These are phyloP conservation scores for Pouteria campechiana DNA, from an alignment of 179 eudicot species.

Conservation along the genomic window DNA sequence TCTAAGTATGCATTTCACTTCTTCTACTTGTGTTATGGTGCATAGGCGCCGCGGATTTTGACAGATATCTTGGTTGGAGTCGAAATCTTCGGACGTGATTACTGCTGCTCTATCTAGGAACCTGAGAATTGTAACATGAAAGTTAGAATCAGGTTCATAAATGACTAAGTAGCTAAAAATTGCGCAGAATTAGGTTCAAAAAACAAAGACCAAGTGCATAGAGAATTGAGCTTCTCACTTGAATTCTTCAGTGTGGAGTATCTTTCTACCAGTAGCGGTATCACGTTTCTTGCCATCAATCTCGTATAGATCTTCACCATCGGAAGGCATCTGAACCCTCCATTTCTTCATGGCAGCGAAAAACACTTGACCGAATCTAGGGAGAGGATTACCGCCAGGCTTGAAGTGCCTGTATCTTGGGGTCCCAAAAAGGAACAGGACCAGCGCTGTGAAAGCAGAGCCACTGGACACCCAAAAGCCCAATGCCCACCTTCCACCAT, in stretches of 20 bases:
- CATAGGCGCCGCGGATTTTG: constrained; percentile 51
- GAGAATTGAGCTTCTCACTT: constrained; percentile 22
- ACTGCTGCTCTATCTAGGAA: constrained; percentile 68
- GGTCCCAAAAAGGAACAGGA: constrained; percentile 32
- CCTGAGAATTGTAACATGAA: constrained; percentile 11
- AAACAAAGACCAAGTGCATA: no score
- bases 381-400: constrained; percentile 35
- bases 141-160: background rate
- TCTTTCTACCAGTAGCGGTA: constrained; percentile 25
- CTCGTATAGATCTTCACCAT: constrained; percentile 20
- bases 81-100: constrained; percentile 18
- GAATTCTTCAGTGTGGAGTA: constrained; percentile 54
- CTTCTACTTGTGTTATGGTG: constrained; percentile 67
- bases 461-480: constrained; percentile 47
- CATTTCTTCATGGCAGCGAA: constrained; percentile 32
- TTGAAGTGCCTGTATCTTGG: constrained; percentile 35
- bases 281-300: constrained; percentile 24
- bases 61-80: background rate
- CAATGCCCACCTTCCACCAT: constrained; percentile 37
- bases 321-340: constrained; percentile 17
- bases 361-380: constrained; percentile 39
- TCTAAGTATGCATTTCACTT: constrained; percentile 63
- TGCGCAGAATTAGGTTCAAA: no score
- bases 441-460: constrained; percentile 28
- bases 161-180: background rate